Conservation (phyloP, 2,329 filamentous ascomycete species). For the Talaromyces rugulosus region DNA sequence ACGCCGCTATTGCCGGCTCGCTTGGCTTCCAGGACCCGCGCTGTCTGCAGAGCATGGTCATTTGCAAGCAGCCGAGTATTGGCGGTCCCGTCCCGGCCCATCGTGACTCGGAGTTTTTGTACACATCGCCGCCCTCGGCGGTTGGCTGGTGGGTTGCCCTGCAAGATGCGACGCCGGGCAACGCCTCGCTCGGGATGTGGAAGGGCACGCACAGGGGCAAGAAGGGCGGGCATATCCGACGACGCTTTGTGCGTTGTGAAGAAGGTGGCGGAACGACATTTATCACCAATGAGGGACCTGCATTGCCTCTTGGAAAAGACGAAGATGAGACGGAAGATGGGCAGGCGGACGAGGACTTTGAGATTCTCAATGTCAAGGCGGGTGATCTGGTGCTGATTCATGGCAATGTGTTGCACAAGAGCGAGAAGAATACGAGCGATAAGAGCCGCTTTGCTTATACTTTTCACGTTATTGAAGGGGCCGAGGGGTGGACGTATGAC, state of each 20-base stretch:
- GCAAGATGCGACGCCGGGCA: constrained; percentile 80
- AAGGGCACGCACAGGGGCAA: constrained; percentile 64
- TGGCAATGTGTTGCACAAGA: constrained; percentile 93
- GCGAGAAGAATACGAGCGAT: constrained; percentile 80
- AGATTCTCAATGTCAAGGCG: constrained; percentile 81
- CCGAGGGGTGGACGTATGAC: constrained; percentile 66
- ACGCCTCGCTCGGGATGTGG: constrained; percentile 85
- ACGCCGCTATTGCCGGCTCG: constrained; percentile 61
- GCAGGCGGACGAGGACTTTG: constrained; percentile 52
- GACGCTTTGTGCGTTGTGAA: constrained; percentile 62
- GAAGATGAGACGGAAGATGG: constrained; percentile 32
- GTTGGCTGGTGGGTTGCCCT: constrained; percentile 98
- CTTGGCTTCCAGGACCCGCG: constrained; percentile 74
- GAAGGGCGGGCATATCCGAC: constrained; percentile 62
- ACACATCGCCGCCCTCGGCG: constrained; percentile 81
- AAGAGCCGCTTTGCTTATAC: constrained; percentile 95
- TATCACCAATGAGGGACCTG: constrained; percentile 61
- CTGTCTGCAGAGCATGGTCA: constrained; percentile 90
- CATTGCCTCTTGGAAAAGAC: constrained; percentile 57
- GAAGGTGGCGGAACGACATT: constrained; percentile 62
- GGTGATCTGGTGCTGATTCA: constrained; percentile 91
- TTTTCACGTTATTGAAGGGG: constrained; percentile 91
- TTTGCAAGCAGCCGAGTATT: constrained; percentile 97
- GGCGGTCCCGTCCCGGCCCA: constrained; percentile 87
- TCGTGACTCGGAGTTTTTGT: constrained; percentile 89